phyloP scores from a whole-genome alignment of 495 filamentous ascomycete species.

The Penicillium canariense region DNA sequence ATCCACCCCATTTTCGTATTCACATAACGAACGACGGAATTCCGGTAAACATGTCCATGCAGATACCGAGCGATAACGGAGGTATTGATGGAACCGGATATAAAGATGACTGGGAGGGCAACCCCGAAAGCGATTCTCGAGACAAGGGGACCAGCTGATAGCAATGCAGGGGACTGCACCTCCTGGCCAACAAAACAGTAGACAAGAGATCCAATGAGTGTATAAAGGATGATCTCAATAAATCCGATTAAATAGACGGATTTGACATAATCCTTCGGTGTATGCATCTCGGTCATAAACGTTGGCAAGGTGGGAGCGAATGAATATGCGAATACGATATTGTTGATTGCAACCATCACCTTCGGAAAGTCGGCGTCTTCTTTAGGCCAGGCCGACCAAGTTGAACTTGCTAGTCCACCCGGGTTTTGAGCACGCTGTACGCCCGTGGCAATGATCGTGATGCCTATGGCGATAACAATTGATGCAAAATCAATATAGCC shows the following conservation, averaged over 20 bases:
- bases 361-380: constrained; percentile 26
- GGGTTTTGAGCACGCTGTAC: constrained; percentile 31
- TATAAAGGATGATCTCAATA: constrained; percentile 64
- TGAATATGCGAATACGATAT: constrained; percentile 65
- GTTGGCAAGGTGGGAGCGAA: constrained; percentile 64
- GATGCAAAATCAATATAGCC: constrained; percentile 62
- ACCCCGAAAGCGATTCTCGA: constrained; percentile 70
- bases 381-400: constrained; percentile 37
- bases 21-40: constrained; percentile 52
- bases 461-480: constrained; percentile 62
- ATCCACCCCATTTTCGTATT: constrained; percentile 54
- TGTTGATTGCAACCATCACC: constrained; percentile 58
- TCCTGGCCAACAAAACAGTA: constrained; percentile 64
- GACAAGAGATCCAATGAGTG: constrained; percentile 61
- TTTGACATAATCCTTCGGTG: constrained; percentile 59
- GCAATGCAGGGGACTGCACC: constrained; percentile 66
- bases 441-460: constrained; percentile 66
- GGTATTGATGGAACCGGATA: constrained; percentile 60
- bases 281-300: constrained; percentile 74
- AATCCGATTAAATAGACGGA: constrained; percentile 57
- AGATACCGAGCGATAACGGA: constrained; percentile 59
- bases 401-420: constrained; percentile 22
- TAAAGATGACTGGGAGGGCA: constrained; percentile 71
- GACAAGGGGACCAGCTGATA: constrained; percentile 55
- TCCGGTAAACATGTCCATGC: constrained; percentile 52